Base-by-base conservation (phyloP, 1,139 yeast species). In the Lodderomyces parapsilosis region DNA sequence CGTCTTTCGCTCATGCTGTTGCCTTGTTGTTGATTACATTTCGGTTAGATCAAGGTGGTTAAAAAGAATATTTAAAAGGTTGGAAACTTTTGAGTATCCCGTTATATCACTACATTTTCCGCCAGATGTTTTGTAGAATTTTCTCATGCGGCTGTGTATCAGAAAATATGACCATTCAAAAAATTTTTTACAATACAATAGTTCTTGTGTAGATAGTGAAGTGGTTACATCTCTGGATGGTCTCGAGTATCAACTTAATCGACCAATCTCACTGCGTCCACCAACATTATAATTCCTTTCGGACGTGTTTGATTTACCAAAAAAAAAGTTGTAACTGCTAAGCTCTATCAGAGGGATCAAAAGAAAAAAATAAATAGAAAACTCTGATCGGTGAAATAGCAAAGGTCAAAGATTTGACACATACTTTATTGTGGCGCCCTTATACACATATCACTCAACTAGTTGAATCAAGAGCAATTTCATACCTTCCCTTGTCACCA, bases 71-170 rank as follows among this genome's bases (percentile, higher is more conserved):
- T 66, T 64, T 59, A 59, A 52, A 57, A 58, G 71, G 62, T 56
- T 52, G 43, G 61, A 60, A 56, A 75, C 75, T 60, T 57, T 59
- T 53, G 60, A 55, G 77, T 68, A 62, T 78, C 83, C 83, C 83
- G 83, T 78, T 73, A 73, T 63, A 66, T 69, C 82, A 71, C 73
- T 44, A 78, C 78, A 78, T 64, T 47, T 43, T 33, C 31, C n/a
- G 23, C 6, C 18, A 4, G 8, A 7, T 3, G 19, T 8, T 30
- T 30, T 30, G 19, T 30, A 30, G 33, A 30, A 6, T 15, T 14
- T 30, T 15, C 19, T 27, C 3, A 17, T 30, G 33, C 33, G 33
- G 19, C 33, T 30, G 33, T 30, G 33, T 30, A 9, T 24, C n/a
- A 8, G 11, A 24, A 20, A 8, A 8, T 20, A 8, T 20, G 7